A percentile compares a stretch with the other conserved stretches of the same genome.
Evolutionary conservation across 257 asterid species (phyloP).

Genomic region (Solanum medicagineum): DNA sequence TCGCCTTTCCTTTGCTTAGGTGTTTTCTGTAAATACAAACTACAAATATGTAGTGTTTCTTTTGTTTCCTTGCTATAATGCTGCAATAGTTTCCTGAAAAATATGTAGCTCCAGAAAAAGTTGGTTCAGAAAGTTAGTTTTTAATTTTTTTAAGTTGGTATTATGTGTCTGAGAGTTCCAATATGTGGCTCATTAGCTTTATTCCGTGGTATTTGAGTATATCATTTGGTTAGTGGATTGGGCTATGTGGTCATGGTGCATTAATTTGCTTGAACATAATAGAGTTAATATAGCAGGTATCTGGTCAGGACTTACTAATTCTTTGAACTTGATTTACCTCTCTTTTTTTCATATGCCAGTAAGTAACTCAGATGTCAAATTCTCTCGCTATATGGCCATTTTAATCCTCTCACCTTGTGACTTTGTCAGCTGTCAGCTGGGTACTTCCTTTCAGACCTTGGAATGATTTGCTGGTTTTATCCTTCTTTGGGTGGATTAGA

Average conservation of each 20-base stretch:
- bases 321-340: background rate
- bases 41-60: background rate
- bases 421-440: conserved; percentile 70
- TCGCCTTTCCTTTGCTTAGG: background rate
- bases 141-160: background rate
- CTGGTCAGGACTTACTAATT: background rate
- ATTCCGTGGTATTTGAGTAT: background rate
- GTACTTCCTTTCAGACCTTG: conserved; percentile 83
- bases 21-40: background rate
- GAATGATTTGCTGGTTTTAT: conserved; percentile 87
- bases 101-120: background rate
- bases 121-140: background rate
- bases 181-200: background rate
- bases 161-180: background rate
- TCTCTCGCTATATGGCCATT: background rate
- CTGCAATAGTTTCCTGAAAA: background rate
- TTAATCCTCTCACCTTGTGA: background rate
- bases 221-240: background rate
- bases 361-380: background rate
- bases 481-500: conserved; percentile 92
- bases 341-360: background rate
- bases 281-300: background rate
- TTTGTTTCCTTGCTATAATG: background rate
- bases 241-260: background rate
- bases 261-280: background rate